These are phyloP conservation scores for Peronospora farinosa DNA, from an alignment of 352 stramenopile species.

Conservation along the genomic window DNA sequence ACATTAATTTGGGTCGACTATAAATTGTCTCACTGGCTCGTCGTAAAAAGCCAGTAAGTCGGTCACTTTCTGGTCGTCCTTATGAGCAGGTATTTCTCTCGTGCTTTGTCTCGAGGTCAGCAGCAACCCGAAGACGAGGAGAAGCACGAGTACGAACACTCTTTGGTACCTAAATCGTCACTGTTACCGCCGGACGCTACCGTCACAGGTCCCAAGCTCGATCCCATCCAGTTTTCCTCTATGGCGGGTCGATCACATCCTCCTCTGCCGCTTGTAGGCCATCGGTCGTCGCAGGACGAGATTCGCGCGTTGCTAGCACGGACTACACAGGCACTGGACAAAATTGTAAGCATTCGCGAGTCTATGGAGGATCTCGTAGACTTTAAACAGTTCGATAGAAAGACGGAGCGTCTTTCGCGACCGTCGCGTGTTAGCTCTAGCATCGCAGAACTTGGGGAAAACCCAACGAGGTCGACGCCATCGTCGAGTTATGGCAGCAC, in stretches of 20 bases:
- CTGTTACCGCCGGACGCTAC: conserved; percentile 9
- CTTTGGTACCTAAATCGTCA: conserved; percentile 6
- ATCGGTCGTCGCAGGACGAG: conserved; percentile 53
- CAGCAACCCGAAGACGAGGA: conserved; percentile 4
- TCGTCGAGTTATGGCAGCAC: conserved; percentile 58
- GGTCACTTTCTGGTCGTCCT: conserved; percentile 10
- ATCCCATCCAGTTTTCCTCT: conserved; percentile 23
- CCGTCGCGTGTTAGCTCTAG: conserved; percentile 32
- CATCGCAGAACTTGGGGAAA: conserved; percentile 26
- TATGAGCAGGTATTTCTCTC: conserved; percentile 32
- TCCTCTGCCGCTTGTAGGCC: background rate
- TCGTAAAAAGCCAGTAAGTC: conserved; percentile 26
- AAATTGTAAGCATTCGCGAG: conserved; percentile 79
- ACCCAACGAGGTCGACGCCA: conserved; percentile 16
- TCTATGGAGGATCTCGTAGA: conserved; percentile 79
- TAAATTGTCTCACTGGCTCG: conserved; percentile 19
- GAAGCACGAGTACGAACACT: background rate
- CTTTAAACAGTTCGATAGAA: conserved; percentile 73
- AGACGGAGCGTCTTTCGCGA: conserved; percentile 19
- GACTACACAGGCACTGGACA: conserved; percentile 64
- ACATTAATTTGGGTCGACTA: background rate
- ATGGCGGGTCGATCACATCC: conserved; percentile 19
- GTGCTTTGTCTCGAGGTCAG: conserved; percentile 16
- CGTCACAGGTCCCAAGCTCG: conserved; percentile 22
- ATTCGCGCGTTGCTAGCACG: conserved; percentile 65